Conservation (phyloP, 148 eudicot species). For the Dysphania ambrosioides region DNA sequence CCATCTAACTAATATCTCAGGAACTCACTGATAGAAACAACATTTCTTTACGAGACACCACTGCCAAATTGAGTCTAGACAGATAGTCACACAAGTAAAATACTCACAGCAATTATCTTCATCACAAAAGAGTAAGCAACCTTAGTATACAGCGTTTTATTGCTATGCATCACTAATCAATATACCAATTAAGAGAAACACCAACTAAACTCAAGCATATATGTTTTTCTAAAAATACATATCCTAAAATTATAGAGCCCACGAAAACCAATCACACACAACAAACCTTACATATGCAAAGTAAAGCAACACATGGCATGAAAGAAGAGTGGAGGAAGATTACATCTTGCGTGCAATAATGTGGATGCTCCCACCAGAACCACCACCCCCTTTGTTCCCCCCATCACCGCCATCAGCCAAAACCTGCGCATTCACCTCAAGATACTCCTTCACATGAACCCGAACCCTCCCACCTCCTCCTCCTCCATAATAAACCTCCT, state of each 20-base stretch:
- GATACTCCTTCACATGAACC: conserved; percentile 36
- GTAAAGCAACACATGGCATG: not conserved
- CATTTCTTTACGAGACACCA: not conserved
- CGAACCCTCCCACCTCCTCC: conserved; percentile 88
- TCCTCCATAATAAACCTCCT: conserved; percentile 82
- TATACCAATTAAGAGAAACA: not conserved
- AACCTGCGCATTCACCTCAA: conserved; percentile 70
- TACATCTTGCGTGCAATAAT: conserved; percentile 77
- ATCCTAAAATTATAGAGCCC: not conserved
- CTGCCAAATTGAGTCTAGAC: not conserved
- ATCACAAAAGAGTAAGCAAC: not conserved
- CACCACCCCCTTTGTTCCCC: conserved; percentile 85
- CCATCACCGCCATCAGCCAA: conserved; percentile 91
- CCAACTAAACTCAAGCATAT: not conserved
- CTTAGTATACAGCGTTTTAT: not conserved
- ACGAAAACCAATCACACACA: not conserved
- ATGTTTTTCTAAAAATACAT: too few relatives aligned
- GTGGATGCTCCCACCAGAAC: conserved; percentile 93
- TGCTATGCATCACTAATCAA: not conserved
- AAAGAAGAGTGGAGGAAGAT: conserved; percentile 21
- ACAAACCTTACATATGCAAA: not conserved
- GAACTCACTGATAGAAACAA: not conserved
- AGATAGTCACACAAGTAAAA: not conserved
- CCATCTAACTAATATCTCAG: not conserved
- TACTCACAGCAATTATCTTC: not conserved